These are phyloP conservation scores for Teunomyces atbi DNA, from an alignment of 805 yeast genomes.

Conservation along the genomic window DNA sequence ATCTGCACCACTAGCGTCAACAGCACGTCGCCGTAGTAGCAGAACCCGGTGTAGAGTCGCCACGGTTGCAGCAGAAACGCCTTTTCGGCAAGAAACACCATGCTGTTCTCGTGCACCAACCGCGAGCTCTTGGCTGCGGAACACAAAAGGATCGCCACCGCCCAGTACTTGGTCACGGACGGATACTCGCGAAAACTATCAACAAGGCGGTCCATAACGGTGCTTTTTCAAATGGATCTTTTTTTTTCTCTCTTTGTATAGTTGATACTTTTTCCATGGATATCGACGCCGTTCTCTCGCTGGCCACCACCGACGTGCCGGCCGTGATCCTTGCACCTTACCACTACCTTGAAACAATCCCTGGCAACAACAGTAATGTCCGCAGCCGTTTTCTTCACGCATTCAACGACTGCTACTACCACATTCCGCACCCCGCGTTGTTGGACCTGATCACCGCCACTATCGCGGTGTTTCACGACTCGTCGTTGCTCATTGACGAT, in stretches of 20 bases:
- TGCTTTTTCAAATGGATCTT: too few species aligned
- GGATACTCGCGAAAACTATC: conserved; percentile 15
- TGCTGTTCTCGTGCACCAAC: conserved; percentile 15
- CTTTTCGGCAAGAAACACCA: conserved; percentile 27
- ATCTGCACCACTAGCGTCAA: conserved; percentile 20
- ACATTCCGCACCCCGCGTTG: conserved; percentile 22
- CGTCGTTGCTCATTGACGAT: conserved; percentile 62
- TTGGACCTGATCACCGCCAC: conserved; percentile 27
- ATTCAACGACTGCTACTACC: conserved; percentile 32
- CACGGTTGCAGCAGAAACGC: conserved; percentile 33
- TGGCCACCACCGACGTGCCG: not conserved
- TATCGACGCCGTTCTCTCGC: not conserved
- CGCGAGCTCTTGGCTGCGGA: conserved; percentile 20
- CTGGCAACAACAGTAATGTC: conserved; percentile 32
- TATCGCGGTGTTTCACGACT: conserved; percentile 34
- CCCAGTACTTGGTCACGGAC: conserved; percentile 28
- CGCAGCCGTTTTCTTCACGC: conserved; percentile 30
- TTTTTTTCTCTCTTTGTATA: not conserved
- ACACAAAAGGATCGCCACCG: conserved; percentile 19
- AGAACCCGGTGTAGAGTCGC: conserved; percentile 36
- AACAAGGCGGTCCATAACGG: conserved; percentile 17
- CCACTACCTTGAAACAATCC: conserved; percentile 29
- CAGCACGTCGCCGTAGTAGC: conserved; percentile 28
- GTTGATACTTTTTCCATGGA: not conserved
- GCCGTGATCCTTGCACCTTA: conserved; percentile 26